Evolutionary conservation across 2,329 filamentous ascomycete genomes (phyloP).

Genomic region (Ophiocordyceps camponoti-rufipedis): DNA sequence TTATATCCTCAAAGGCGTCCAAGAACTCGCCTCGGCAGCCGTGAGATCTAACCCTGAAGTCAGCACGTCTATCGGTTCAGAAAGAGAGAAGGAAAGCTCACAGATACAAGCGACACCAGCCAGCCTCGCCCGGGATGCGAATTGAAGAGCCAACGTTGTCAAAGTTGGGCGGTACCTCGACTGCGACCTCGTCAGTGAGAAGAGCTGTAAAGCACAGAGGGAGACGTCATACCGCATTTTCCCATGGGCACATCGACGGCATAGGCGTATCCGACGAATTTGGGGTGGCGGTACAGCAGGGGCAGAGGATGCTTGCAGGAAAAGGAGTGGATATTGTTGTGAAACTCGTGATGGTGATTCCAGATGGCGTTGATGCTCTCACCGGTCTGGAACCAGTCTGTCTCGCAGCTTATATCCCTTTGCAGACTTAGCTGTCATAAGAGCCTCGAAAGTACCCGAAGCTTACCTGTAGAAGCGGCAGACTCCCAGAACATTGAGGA

Average conservation of each 20-base stretch:
- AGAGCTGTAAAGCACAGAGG: not conserved
- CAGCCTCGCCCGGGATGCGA: not conserved
- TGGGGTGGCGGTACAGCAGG: not conserved
- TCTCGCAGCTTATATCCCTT: not conserved
- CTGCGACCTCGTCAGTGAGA: not conserved
- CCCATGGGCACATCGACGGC: not conserved
- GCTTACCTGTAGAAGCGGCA: not conserved
- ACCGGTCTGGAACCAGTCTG: not conserved
- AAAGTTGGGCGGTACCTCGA: not conserved
- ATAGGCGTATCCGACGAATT: not conserved
- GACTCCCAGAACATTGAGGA: not conserved
- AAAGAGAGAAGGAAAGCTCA: not conserved
- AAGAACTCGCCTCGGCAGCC: not conserved
- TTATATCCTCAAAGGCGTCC: not conserved
- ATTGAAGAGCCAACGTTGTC: not conserved
- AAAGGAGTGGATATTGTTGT: not conserved
- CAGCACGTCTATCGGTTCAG: not conserved
- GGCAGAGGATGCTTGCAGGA: not conserved
- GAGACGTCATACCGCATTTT: not conserved
- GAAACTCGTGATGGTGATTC: not conserved
- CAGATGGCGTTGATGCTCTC: not conserved
- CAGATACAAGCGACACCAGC: not conserved
- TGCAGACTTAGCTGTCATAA: not conserved
- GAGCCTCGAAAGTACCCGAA: not conserved
- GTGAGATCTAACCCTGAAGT: not conserved